These are phyloP conservation scores for Fusarium stilboides DNA, from an alignment of 2,329 filamentous ascomycete species.

Conservation along the genomic window DNA sequence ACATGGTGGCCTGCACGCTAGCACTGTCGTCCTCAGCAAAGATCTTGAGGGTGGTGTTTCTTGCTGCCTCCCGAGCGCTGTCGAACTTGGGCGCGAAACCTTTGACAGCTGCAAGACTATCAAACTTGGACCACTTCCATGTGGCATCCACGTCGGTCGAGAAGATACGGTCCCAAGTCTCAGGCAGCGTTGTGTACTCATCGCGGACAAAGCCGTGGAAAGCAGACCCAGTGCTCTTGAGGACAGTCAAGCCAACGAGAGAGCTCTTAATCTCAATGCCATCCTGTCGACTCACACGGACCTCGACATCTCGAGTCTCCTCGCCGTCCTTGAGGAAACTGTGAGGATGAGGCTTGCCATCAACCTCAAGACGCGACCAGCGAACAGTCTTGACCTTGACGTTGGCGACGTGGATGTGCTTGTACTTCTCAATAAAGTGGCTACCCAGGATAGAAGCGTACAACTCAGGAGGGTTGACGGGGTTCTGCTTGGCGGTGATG, in stretches of 20 bases:
- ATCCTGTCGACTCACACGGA: constrained; percentile 74
- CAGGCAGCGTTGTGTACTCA: constrained; percentile 90
- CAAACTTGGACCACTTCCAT: constrained; percentile 88
- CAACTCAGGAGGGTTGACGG: constrained; percentile 92
- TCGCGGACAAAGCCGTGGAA: constrained; percentile 96
- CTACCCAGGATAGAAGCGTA: constrained; percentile 87
- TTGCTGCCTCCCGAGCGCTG: constrained; percentile 81
- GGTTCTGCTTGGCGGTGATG: constrained; percentile 94
- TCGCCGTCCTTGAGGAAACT: constrained; percentile 92
- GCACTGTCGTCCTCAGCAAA: constrained; percentile 94
- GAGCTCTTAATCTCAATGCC: constrained; percentile 84
- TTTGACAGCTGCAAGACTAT: constrained; percentile 76
- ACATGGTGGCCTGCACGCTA: constrained; percentile 98
- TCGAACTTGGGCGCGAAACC: constrained; percentile 79
- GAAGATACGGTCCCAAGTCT: constrained; percentile 95
- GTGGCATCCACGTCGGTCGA: constrained; percentile 91
- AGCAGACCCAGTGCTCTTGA: constrained; percentile 96
- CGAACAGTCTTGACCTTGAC: constrained; percentile 87
- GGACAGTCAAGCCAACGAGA: constrained; percentile 85
- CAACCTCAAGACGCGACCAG: constrained; percentile 90
- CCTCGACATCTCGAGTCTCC: constrained; percentile 89
- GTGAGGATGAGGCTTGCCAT: constrained; percentile 93
- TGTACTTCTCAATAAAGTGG: constrained; percentile 91
- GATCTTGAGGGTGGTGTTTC: constrained; percentile 87
- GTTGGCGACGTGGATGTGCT: constrained; percentile 88